A percentile compares a stretch with the other conserved stretches of the same genome.
These are phyloP conservation scores for Syzygium oleosum DNA, from an alignment of 345 rosid species.

Conservation along the genomic window DNA sequence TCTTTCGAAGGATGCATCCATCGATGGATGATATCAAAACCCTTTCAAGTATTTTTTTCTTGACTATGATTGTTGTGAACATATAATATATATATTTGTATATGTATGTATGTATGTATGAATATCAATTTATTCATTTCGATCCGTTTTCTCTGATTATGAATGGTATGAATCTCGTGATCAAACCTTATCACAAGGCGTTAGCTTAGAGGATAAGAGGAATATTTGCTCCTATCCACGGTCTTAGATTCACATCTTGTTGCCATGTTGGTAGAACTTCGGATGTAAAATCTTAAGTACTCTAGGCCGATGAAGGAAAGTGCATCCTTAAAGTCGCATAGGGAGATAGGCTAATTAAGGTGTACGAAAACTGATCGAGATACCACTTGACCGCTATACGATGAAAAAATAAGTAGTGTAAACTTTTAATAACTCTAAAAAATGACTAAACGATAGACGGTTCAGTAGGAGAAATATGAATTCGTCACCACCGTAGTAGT, in stretches of 20 bases:
- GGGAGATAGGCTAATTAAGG: rapidly evolving
- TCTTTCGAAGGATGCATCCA: neutral
- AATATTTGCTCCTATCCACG: neutral
- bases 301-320: neutral
- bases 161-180: neutral
- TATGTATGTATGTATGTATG: neutral
- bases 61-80: neutral
- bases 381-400: neutral
- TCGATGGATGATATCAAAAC: neutral
- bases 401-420: rapidly evolving
- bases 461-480: rapidly evolving
- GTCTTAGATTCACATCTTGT: neutral
- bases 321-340: neutral
- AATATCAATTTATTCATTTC: no score
- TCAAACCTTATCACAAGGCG: rapidly evolving
- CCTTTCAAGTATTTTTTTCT: neutral
- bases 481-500: rapidly evolving
- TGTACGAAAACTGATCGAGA: neutral
- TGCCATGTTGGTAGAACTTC: no score
- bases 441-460: no score
- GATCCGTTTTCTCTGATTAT: no score
- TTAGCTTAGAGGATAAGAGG: neutral
- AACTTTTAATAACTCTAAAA: neutral
- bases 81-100: neutral
- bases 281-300: no score